phyloP scores from a whole-genome alignment of 2,329 filamentous ascomycete species.

The Myriangium duriaei region DNA sequence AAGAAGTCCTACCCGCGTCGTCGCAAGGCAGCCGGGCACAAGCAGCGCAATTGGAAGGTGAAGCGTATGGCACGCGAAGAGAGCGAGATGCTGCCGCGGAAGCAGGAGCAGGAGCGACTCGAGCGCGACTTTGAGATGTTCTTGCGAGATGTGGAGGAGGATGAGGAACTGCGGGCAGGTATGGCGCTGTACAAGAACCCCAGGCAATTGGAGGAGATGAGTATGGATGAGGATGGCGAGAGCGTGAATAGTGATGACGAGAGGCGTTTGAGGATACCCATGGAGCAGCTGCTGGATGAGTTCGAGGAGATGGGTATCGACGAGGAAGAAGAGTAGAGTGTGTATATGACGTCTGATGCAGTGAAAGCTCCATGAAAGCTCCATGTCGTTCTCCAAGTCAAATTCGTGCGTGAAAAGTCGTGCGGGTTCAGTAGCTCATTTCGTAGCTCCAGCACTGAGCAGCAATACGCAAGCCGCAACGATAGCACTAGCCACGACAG shows the following conservation, averaged over 20 bases:
- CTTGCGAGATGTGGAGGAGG: slow-evolving; percentile 91
- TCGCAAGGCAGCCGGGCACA: slow-evolving; percentile 46
- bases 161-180: slow-evolving; percentile 72
- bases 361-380: too few species aligned
- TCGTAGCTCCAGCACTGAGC: slow-evolving; percentile 33
- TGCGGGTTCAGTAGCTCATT: too few species aligned
- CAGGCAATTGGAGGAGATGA: slow-evolving; percentile 33
- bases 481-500: slow-evolving; percentile 48
- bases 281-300: slow-evolving; percentile 64
- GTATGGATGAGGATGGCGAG: slow-evolving; percentile 51
- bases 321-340: slow-evolving; percentile 29
- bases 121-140: slow-evolving; percentile 96
- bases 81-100: slow-evolving; percentile 71
- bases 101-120: slow-evolving; percentile 76
- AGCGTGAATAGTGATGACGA: slow-evolving; percentile 42
- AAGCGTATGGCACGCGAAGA: slow-evolving; percentile 89
- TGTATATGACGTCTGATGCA: too few species aligned
- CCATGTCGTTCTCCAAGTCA: too few species aligned
- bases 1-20: slow-evolving; percentile 92
- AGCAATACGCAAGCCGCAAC: slow-evolving; percentile 54
- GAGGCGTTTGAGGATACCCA: slow-evolving; percentile 36
- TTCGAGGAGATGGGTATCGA: slow-evolving; percentile 77
- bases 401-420: too few species aligned
- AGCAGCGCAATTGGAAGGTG: slow-evolving; percentile 75
- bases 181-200: slow-evolving; percentile 71